Conservation (phyloP, 2,329 filamentous ascomycete genomes). For the Pezicula neosporulosa region DNA sequence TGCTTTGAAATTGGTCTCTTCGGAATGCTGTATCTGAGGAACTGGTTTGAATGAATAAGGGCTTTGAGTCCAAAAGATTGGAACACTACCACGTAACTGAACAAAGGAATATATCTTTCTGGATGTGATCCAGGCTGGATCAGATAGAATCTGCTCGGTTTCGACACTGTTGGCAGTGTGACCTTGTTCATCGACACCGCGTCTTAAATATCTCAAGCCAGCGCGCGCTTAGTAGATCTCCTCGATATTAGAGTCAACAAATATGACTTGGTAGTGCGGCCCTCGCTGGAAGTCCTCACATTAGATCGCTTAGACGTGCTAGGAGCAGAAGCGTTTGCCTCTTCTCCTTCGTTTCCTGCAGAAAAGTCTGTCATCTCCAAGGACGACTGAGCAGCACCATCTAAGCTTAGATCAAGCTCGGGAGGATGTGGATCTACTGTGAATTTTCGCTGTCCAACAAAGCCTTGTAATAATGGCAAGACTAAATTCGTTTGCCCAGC, state of each 20-base stretch:
- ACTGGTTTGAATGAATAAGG: slow-evolving; percentile 91
- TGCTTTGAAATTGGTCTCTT: slow-evolving; percentile 73
- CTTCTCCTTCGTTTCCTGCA: slow-evolving; percentile 12
- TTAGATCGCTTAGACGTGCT: slow-evolving; percentile 17
- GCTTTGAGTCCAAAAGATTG: slow-evolving; percentile 91
- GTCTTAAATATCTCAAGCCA: slow-evolving; percentile 83
- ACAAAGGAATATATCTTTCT: slow-evolving; percentile 76
- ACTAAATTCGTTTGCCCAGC: slow-evolving; percentile 68
- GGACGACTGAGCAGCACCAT: slow-evolving; percentile 40
- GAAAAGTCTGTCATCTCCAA: slow-evolving; percentile 35
- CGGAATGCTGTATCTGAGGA: slow-evolving; percentile 77
- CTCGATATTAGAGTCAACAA: slow-evolving; percentile 90
- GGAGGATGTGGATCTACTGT: slow-evolving; percentile 59
- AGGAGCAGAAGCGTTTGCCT: slow-evolving; percentile 4
- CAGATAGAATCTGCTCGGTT: slow-evolving; percentile 88
- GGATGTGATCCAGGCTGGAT: slow-evolving; percentile 58
- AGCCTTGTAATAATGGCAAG: slow-evolving; percentile 88
- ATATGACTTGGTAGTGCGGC: slow-evolving; percentile 18
- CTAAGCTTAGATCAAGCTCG: slow-evolving; percentile 41
- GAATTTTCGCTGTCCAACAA: slow-evolving; percentile 84
- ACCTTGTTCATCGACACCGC: slow-evolving; percentile 87
- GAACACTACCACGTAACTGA: slow-evolving; percentile 87
- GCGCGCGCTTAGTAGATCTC: slow-evolving; percentile 79
- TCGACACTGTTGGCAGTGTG: slow-evolving; percentile 88
- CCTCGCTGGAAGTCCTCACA: slow-evolving; percentile 6